These are phyloP conservation scores for Magnaporthiopsis incrustans DNA, from an alignment of 2,329 filamentous ascomycete species.

Conservation along the genomic window DNA sequence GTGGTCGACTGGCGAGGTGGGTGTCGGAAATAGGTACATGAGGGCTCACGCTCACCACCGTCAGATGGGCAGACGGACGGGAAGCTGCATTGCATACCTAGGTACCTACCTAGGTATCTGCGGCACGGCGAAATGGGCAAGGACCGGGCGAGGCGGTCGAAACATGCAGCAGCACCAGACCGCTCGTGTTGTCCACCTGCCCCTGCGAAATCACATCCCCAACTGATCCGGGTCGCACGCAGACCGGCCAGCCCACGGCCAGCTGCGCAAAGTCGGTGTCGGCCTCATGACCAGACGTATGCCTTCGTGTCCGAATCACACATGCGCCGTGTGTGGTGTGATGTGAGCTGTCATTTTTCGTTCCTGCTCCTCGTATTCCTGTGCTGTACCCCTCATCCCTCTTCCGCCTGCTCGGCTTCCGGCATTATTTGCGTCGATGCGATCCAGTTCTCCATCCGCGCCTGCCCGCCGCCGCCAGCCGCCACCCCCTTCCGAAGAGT, in stretches of 20 bases:
- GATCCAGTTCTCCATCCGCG: slow-evolving; percentile 80
- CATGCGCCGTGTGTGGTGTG: neutral
- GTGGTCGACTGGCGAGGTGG: neutral
- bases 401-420: slow-evolving; percentile 10
- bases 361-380: neutral
- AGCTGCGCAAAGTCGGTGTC: neutral
- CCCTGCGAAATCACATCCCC: neutral
- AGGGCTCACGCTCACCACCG: neutral
- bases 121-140: neutral
- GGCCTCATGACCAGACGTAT: neutral
- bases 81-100: neutral
- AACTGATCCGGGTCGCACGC: neutral
- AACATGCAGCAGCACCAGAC: neutral
- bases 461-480: slow-evolving; percentile 44
- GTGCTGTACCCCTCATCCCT: neutral
- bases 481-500: slow-evolving; percentile 13
- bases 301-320: neutral
- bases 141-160: neutral
- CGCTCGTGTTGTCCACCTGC: neutral
- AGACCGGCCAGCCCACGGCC: neutral
- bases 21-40: neutral
- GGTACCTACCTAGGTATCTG: neutral
- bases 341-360: neutral
- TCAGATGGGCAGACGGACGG: neutral
- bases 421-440: slow-evolving; percentile 62